Base-by-base conservation (phyloP, 2,329 filamentous ascomycete genomes). In the Diatrype stigma region DNA sequence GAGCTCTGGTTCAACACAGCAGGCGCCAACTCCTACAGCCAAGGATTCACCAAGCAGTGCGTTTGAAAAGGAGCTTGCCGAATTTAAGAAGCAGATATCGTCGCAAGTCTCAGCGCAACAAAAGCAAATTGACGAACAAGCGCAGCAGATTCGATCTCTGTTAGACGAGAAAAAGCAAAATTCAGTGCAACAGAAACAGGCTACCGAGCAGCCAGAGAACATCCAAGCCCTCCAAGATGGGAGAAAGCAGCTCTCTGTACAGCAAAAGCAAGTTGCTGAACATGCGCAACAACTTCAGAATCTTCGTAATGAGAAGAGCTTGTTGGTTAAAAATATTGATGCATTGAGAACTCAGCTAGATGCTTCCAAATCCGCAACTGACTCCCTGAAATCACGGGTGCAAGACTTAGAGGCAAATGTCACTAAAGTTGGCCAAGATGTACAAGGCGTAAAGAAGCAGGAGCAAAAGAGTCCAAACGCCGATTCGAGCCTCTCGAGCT, bases 41-140 rank as follows among this genome's bases (percentile, higher is more conserved):
- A 49, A 61, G 12, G 54, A 53, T 42, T 49, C 48, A 19, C 45
- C 53, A 2, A 47, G 60, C 12, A 42, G 50, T 35, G 47, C 53
- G 2, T 45, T 66, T 8, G 60, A 64, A 49, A 46, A 42, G 12
- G 60, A 58, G 47, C 52, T 64, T 32, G 53, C 56, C 3, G 45
- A 55, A 8, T 47, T 62, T 26, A 48, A 58, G 42, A 52, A 57
- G 26, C 46, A 53, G 10, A 26, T 40, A 40, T 47, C 28, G 6
- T 50, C 51, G 22, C 58, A 60, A 46, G 14, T 34, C 40, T 47
- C 32, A 5, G 52, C 51, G 17, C 58, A 59, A 42, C 47, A 49
- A 30, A 49, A 38, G 12, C 60, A 57, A 47, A 52, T 62, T 28
- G 52, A 55, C 2, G 45, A 56, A 8, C 34, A 37, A 17, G 34